Conservation (phyloP, 192 early-diverging fungal genomes). For the Mortierella antarctica region DNA sequence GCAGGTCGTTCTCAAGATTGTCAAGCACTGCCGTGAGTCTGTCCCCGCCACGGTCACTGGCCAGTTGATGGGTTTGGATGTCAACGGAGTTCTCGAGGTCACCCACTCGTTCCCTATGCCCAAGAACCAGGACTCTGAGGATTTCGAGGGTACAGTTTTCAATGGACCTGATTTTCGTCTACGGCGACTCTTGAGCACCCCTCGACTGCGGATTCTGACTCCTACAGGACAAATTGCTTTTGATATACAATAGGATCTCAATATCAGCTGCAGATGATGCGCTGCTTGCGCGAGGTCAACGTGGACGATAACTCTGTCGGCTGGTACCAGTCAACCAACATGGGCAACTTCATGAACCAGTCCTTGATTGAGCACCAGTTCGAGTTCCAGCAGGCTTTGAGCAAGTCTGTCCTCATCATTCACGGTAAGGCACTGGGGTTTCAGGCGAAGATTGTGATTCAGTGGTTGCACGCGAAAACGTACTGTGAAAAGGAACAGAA, state of each 20-base stretch:
- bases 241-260: slow-evolving; percentile 60
- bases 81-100: slow-evolving; percentile 90
- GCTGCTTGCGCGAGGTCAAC: slow-evolving; percentile 92
- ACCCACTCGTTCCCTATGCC: slow-evolving; percentile 92
- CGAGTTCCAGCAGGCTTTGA: slow-evolving; percentile 89
- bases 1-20: slow-evolving; percentile 93
- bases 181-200: not conserved
- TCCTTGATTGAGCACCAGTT: slow-evolving; percentile 91
- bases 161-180: not conserved
- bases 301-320: slow-evolving; percentile 97
- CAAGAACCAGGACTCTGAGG: slow-evolving; percentile 59
- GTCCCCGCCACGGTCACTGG: slow-evolving; percentile 86
- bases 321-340: slow-evolving; percentile 94
- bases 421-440: slow-evolving; percentile 63
- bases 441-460: too few relatives aligned
- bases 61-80: slow-evolving; percentile 94
- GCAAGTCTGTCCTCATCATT: slow-evolving; percentile 89
- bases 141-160: slow-evolving; percentile 40
- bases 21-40: slow-evolving; percentile 94
- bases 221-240: not conserved
- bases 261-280: slow-evolving; percentile 96
- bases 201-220: not conserved
- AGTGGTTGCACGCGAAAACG: not conserved
- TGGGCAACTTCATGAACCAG: slow-evolving; percentile 91
- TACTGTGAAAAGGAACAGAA: not conserved